Evolutionary conservation across 2,329 filamentous ascomycete species (phyloP).

Genomic region (Alternaria hordeiaustralica): DNA sequence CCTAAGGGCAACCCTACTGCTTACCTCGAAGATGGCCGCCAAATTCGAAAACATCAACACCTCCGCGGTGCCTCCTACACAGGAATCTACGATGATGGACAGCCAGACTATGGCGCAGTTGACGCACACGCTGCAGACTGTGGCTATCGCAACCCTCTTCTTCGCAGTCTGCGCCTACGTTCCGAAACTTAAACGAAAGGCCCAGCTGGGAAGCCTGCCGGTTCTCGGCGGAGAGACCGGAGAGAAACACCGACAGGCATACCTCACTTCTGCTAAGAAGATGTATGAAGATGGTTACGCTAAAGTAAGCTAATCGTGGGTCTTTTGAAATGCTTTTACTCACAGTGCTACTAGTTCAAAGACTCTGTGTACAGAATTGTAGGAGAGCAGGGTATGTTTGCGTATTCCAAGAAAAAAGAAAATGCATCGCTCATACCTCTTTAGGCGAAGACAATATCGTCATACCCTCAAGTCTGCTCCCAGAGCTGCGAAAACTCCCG

Average conservation of each 20-base stretch:
- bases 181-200: constrained; percentile 28
- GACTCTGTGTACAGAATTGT: constrained; percentile 32
- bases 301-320: constrained; percentile 21
- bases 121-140: constrained; percentile 31
- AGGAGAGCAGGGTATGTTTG: constrained; percentile 23
- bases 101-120: constrained; percentile 22
- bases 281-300: constrained; percentile 39
- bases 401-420: not conserved
- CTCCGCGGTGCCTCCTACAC: not conserved
- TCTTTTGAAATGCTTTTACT: not conserved
- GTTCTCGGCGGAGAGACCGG: constrained; percentile 13
- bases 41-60: not conserved
- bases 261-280: constrained; percentile 27
- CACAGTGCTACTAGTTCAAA: constrained; percentile 34
- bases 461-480: constrained; percentile 35
- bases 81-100: constrained; percentile 21
- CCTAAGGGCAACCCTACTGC: not conserved
- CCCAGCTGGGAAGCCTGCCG: constrained; percentile 37
- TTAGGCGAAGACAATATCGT: constrained; percentile 35
- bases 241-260: constrained; percentile 33
- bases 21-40: not conserved
- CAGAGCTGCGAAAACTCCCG: constrained; percentile 41
- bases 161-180: constrained; percentile 29
- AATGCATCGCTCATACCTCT: constrained; percentile 10
- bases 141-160: constrained; percentile 30